Base-by-base conservation (phyloP, 2,329 filamentous ascomycete species). In the Pyricularia sp. region DNA sequence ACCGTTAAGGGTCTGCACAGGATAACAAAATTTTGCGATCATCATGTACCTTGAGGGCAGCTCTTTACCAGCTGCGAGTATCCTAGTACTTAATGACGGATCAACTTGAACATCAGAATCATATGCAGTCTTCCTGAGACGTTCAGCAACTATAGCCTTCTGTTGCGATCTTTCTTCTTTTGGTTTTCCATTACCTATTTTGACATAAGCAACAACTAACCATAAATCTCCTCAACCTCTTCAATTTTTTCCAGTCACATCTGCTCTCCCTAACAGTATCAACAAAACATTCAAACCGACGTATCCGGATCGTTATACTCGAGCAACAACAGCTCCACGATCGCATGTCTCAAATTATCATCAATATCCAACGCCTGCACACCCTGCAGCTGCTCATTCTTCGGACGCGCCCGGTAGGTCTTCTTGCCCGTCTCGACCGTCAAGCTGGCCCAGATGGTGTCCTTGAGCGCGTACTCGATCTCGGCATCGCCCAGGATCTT, bases 381-480 rank as follows among this genome's bases (percentile, higher is more conserved):
- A 10, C 53, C n/a, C n/a, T 28, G 19, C 53, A 64, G 9, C 22
- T 40, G 19, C 30, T 59, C 49, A 5, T 35, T 9, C 30, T 8
- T 60, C 22, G 53, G 13, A 12, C 12, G 62, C 8, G 24, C 59
- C 13, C 4, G 6, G 4, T n/a, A 24, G 35, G 7, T 30, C 8
- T 35, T 30, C 5, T 22, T 19, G 3, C 57, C 59, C 2, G 19
- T 9, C 19, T 40, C 26, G 28, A 13, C 40, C 22, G 63, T 44
- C 5, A 65, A 19, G 19, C 30, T 26, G 2, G 24, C 60, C 64
- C 64, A 65, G 7, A 65, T 53, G 19, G 59, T 19, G 5, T 65
- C 64, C n/a, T 65, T 65, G 16, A 65, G 35, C 35, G 40, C 44
- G 22, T 65, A 65, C 40, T 65, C 64, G 16, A 65, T 57, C 59